A percentile compares a stretch with the other conserved stretches of the same genome.
These are phyloP conservation scores for Solanum lignicaule DNA, from an alignment of 257 asterid genomes.

Conservation along the genomic window DNA sequence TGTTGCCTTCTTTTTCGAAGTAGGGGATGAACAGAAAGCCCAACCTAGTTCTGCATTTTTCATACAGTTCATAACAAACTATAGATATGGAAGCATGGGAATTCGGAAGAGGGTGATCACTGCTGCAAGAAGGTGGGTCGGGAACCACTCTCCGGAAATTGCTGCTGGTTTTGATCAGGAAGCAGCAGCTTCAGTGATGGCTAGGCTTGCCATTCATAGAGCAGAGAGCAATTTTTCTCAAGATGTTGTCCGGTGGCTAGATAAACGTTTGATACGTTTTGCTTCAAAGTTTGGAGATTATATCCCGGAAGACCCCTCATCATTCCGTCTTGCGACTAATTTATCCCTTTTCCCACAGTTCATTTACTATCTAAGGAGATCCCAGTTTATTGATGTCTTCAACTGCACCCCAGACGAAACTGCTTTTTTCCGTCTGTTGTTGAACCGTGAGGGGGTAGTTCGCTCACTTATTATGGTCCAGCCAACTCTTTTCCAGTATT, in stretches of 20 bases:
- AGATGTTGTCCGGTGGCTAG: conserved; percentile 83
- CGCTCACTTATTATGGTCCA: conserved; percentile 84
- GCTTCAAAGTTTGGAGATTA: conserved; percentile 86
- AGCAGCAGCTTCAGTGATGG: conserved; percentile 91
- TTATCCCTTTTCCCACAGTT: conserved; percentile 89
- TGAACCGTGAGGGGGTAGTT: conserved; percentile 88
- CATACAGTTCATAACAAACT: conserved; percentile 69
- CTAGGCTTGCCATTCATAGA: conserved; percentile 63
- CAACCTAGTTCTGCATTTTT: conserved; percentile 72
- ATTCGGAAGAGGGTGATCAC: conserved; percentile 85
- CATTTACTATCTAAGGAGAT: conserved; percentile 78
- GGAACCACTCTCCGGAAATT: conserved; percentile 61
- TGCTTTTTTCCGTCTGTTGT: conserved; percentile 63
- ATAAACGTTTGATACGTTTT: conserved; percentile 51
- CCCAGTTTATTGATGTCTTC: conserved; percentile 80
- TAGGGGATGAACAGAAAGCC: conserved; percentile 47
- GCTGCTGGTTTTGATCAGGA: conserved; percentile 88
- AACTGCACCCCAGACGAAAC: conserved; percentile 89
- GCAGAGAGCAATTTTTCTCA: conserved; percentile 25
- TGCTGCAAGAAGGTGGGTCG: conserved; percentile 89
- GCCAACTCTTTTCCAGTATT: conserved; percentile 85
- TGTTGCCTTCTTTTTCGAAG: conserved; percentile 78
- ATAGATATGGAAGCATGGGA: conserved; percentile 61
- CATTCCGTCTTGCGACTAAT: conserved; percentile 69
- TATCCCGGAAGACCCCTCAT: conserved; percentile 73